A percentile compares a stretch with the other conserved stretches of the same genome.
These are phyloP conservation scores for Spiraea crenata DNA, from an alignment of 331 rosid genomes.

Conservation along the genomic window DNA sequence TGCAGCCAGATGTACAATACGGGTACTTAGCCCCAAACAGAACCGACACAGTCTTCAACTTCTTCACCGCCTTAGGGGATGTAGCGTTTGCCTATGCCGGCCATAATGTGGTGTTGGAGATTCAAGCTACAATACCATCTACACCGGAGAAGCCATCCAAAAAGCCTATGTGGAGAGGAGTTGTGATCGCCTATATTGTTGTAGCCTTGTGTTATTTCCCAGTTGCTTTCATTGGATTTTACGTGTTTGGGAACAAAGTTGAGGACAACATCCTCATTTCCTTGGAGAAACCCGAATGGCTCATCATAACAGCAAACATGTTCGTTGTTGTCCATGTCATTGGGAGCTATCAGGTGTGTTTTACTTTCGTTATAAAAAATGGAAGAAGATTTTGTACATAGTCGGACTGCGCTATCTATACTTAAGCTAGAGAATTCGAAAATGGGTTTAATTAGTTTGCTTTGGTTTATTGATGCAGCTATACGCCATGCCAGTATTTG, in stretches of 20 bases:
- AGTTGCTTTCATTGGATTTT: slow-evolving; percentile 59
- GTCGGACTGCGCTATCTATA: no score
- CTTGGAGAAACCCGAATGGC: slow-evolving; percentile 62
- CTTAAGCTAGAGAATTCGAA: not conserved
- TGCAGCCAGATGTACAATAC: slow-evolving; percentile 43
- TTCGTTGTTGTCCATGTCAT: slow-evolving; percentile 77
- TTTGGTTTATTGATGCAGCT: slow-evolving; percentile 30
- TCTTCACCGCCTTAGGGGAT: slow-evolving; percentile 58
- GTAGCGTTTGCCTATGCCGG: slow-evolving; percentile 83
- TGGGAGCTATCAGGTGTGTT: slow-evolving; percentile 64
- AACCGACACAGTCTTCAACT: slow-evolving; percentile 48
- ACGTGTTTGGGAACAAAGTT: slow-evolving; percentile 55
- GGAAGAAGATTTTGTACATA: no score
- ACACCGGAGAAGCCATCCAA: slow-evolving; percentile 69
- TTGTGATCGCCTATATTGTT: slow-evolving; percentile 52
- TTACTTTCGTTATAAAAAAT: no score
- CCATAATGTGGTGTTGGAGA: slow-evolving; percentile 73
- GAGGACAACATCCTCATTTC: slow-evolving; percentile 48
- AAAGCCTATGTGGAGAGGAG: slow-evolving; percentile 80
- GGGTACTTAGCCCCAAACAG: slow-evolving; percentile 30
- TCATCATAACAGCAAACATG: slow-evolving; percentile 57
- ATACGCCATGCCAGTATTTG: slow-evolving; percentile 86
- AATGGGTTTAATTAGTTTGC: not conserved
- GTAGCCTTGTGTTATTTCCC: slow-evolving; percentile 81
- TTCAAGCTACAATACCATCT: slow-evolving; percentile 81